A percentile compares a stretch with the other conserved stretches of the same genome.
Conservation (phyloP, 2,329 filamentous ascomycete species). For the Aspergillus pseudonomiae region DNA sequence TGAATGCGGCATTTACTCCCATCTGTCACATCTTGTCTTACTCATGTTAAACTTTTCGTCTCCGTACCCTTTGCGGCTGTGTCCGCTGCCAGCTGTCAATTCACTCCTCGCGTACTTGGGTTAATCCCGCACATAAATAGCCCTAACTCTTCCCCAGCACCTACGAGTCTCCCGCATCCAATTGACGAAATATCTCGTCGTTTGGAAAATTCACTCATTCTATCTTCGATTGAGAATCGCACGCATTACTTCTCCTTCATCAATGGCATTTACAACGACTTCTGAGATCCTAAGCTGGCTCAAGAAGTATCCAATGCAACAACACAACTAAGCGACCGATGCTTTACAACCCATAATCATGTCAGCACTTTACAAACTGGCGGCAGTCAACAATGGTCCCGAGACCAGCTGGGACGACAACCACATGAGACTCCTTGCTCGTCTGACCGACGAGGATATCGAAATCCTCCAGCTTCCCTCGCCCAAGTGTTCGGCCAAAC, state of each 20-base stretch:
- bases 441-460: neutral
- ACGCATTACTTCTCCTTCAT: neutral
- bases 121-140: neutral
- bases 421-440: neutral
- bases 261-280: conserved; percentile 1
- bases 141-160: neutral
- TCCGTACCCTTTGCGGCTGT: neutral
- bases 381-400: neutral
- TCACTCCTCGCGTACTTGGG: too few relatives aligned
- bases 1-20: neutral
- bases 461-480: neutral
- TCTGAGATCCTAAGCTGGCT: conserved; percentile 2
- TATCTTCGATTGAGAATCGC: neutral
- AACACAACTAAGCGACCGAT: neutral
- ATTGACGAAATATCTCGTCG: neutral
- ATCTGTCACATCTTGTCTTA: neutral
- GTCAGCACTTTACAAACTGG: neutral
- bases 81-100: neutral
- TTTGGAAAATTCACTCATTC: neutral
- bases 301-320: too few relatives aligned
- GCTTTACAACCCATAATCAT: neutral
- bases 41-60: neutral
- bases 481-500: neutral
- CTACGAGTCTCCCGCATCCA: neutral
- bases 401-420: neutral